Percentiles rank a stretch among this genome's conserved stretches.
Conservation (phyloP, 2,329 filamentous ascomycete genomes). For the Cytospora schulzeri region DNA sequence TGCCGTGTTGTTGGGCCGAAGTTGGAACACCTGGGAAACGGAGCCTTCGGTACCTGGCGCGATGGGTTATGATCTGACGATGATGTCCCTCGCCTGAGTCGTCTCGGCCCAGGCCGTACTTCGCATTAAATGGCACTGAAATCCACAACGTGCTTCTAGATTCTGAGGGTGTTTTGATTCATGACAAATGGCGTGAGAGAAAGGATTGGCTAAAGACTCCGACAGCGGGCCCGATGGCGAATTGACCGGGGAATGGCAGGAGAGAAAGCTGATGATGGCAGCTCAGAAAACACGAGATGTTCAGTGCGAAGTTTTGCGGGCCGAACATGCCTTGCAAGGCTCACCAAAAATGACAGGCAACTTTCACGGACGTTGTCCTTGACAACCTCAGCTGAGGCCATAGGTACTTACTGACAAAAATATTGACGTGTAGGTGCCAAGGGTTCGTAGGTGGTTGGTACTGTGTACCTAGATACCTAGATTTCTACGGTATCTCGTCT, state of each 20-base stretch:
- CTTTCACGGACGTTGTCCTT: slow-evolving; percentile 18
- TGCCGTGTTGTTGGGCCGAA: slow-evolving; percentile 17
- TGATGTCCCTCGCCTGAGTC: slow-evolving; percentile 1
- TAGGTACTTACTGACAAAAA: no score
- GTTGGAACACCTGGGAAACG: slow-evolving; percentile 11
- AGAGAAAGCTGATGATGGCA: slow-evolving; percentile 18
- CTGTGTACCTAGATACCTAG: no score
- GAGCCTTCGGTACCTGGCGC: slow-evolving; percentile 6
- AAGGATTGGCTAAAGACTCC: slow-evolving; percentile 19
- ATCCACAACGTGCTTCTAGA: slow-evolving; percentile 20
- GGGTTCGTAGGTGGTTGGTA: no score
- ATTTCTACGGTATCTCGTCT: background rate
- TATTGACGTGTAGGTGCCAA: background rate
- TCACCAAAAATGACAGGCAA: background rate
- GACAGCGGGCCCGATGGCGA: slow-evolving; percentile 24
- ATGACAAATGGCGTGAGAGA: background rate
- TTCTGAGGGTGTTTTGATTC: slow-evolving; percentile 2
- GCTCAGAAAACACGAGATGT: slow-evolving; percentile 25
- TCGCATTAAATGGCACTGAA: slow-evolving; percentile 5
- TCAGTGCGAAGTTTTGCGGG: slow-evolving; percentile 2
- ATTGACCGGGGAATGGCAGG: background rate
- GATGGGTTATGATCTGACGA: slow-evolving; percentile 27
- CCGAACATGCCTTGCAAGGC: background rate
- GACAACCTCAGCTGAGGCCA: slow-evolving; percentile 6
- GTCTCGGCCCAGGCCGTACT: slow-evolving; percentile 24